phyloP scores from a whole-genome alignment of 192 early-diverging fungal species.

The Glomus cerebriforme region DNA sequence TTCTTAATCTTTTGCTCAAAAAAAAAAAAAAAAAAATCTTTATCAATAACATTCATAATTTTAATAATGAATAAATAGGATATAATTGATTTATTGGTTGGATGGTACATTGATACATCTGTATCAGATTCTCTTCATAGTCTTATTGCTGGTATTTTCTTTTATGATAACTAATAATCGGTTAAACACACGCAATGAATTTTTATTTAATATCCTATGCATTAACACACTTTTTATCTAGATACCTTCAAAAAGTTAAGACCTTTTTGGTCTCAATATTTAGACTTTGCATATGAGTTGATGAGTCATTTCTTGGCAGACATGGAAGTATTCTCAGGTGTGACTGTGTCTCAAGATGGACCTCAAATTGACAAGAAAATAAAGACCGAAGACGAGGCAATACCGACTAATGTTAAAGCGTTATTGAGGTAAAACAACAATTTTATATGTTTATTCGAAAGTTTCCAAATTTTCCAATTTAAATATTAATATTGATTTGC shows the following conservation, averaged over 20 bases:
- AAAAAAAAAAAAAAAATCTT: background rate
- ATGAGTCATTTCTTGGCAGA: slow-evolving; percentile 56
- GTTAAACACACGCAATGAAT: too few relatives aligned
- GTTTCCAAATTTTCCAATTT: background rate
- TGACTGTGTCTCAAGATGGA: slow-evolving; percentile 22
- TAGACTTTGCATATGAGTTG: slow-evolving; percentile 54
- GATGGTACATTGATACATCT: slow-evolving; percentile 66
- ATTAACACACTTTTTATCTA: slow-evolving; percentile 13
- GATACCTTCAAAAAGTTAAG: slow-evolving; percentile 49
- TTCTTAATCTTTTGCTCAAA: background rate
- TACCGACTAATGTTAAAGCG: slow-evolving; percentile 8
- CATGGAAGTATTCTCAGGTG: slow-evolving; percentile 38
- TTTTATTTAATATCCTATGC: background rate
- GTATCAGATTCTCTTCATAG: slow-evolving; percentile 41
- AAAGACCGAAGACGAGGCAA: background rate
- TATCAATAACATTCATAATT: background rate
- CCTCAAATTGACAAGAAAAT: slow-evolving; percentile 7
- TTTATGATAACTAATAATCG: background rate
- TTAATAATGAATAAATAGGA: slow-evolving; percentile 34
- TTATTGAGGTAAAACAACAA: slow-evolving; percentile 30
- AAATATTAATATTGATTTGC: background rate
- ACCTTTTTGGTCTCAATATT: slow-evolving; percentile 48
- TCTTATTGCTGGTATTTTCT: slow-evolving; percentile 50
- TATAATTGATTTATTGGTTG: slow-evolving; percentile 68
- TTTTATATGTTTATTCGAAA: background rate